A percentile compares a stretch with the other conserved stretches of the same genome.
Evolutionary conservation across 805 yeast species (phyloP).

Genomic region (Metschnikowia borealis): DNA sequence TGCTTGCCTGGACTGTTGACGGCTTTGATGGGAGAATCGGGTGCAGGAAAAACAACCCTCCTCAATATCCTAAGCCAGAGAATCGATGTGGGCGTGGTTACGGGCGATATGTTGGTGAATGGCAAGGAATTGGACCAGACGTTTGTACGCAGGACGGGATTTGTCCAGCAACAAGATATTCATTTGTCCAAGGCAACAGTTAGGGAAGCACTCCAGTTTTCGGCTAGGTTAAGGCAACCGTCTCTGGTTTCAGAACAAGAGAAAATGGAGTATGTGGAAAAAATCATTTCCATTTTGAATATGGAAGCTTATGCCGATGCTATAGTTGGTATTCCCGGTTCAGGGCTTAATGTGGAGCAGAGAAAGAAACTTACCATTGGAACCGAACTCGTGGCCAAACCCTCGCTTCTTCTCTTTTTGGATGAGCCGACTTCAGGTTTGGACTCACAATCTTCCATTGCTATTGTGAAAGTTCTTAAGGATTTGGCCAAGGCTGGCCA

Average conservation of each 20-base stretch:
- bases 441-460: conserved; percentile 46
- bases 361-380: conserved; percentile 51
- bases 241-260: conserved; percentile 35
- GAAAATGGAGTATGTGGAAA: conserved; percentile 48
- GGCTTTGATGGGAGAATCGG: conserved; percentile 61
- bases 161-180: conserved; percentile 57
- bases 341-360: conserved; percentile 52
- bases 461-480: conserved; percentile 48
- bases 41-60: conserved; percentile 58
- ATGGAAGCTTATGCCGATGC: conserved; percentile 55
- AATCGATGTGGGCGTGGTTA: conserved; percentile 49
- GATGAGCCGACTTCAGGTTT: conserved; percentile 40
- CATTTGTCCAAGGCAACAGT: conserved; percentile 49
- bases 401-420: conserved; percentile 46
- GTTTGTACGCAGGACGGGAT: conserved; percentile 51
- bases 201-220: conserved; percentile 47
- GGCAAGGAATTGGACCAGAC: conserved; percentile 47
- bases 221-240: conserved; percentile 47
- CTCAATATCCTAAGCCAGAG: conserved; percentile 51
- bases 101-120: conserved; percentile 55
- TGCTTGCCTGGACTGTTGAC: conserved; percentile 49
- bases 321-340: conserved; percentile 41
- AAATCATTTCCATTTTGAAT: conserved; percentile 44
- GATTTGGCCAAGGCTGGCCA: conserved; percentile 49
- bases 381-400: conserved; percentile 52